Conservation (phyloP, 1,284 basidiomycete species). For the Cystobasidium slooffiae region DNA sequence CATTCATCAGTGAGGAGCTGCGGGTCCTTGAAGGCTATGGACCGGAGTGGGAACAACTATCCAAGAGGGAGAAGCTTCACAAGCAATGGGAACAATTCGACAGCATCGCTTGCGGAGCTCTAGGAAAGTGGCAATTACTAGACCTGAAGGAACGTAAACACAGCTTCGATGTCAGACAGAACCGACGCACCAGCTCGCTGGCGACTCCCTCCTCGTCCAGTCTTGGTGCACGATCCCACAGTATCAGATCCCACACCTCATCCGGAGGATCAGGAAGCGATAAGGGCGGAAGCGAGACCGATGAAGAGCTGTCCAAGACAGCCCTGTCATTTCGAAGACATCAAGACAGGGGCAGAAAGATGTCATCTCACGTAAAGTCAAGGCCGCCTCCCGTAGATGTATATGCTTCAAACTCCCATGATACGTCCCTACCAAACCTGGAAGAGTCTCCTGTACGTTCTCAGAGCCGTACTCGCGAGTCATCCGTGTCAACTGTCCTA, state of each 20-base stretch:
- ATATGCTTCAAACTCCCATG: neutral
- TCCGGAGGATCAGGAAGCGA: slow-evolving; percentile 30
- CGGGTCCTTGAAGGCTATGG: slow-evolving; percentile 44
- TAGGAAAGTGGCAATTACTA: slow-evolving; percentile 34
- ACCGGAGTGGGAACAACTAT: slow-evolving; percentile 42
- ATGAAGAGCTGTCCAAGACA: neutral
- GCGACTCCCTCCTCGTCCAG: slow-evolving; percentile 13
- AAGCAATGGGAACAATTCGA: slow-evolving; percentile 49
- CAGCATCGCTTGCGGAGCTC: slow-evolving; percentile 46
- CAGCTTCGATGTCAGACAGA: slow-evolving; percentile 14
- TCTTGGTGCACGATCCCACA: neutral
- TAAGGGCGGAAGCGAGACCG: slow-evolving; percentile 9
- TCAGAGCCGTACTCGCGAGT: neutral
- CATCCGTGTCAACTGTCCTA: slow-evolving; percentile 11
- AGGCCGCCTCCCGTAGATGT: slow-evolving; percentile 3
- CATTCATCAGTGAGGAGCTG: slow-evolving; percentile 62
- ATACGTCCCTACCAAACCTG: neutral
- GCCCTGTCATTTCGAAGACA: neutral
- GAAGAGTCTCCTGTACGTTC: neutral
- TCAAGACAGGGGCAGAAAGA: neutral
- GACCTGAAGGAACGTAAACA: slow-evolving; percentile 26
- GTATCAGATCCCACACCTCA: neutral
- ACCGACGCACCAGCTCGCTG: neutral
- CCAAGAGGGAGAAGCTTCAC: slow-evolving; percentile 47
- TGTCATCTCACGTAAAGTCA: neutral